phyloP scores from a whole-genome alignment of 2,329 filamentous ascomycete species.

The Calycina herbarum region DNA sequence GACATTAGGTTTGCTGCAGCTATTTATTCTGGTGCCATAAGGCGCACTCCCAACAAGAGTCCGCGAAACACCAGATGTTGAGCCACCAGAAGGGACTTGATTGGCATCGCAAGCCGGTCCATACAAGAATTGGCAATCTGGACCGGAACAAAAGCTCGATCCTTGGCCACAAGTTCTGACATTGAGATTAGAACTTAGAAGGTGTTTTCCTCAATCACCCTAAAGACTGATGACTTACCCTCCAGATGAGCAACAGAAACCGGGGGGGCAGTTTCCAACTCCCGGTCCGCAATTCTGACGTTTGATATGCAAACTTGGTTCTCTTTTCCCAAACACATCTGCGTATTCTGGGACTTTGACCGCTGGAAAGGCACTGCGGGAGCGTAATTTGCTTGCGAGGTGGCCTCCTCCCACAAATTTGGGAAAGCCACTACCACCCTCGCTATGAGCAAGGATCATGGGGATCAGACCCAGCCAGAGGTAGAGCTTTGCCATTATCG shows the following conservation, averaged over 20 bases:
- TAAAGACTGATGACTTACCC: conserved; percentile 5
- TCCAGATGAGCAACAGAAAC: conserved; percentile 20
- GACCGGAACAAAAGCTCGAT: conserved; percentile 55
- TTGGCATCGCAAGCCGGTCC: conserved; percentile 60
- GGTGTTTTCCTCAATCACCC: neutral
- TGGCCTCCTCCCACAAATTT: neutral
- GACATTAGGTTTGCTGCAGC: conserved; percentile 48
- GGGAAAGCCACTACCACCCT: neutral
- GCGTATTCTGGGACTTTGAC: neutral
- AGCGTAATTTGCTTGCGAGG: neutral
- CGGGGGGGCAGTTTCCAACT: conserved; percentile 18
- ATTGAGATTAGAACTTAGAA: conserved; percentile 2
- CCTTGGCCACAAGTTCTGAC: conserved; percentile 12
- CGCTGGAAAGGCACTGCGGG: neutral
- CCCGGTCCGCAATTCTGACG: conserved; percentile 17
- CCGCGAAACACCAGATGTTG: conserved; percentile 50
- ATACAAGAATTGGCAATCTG: conserved; percentile 59
- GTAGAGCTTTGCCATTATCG: neutral
- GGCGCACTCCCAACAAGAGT: conserved; percentile 51
- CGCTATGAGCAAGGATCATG: neutral
- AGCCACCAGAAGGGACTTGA: conserved; percentile 49
- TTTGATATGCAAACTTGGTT: neutral
- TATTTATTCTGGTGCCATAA: conserved; percentile 45
- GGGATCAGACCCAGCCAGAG: neutral
- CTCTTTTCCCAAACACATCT: neutral